These are phyloP conservation scores for Paracoccidioides lutzii DNA, from an alignment of 2,329 filamentous ascomycete genomes.

Conservation along the genomic window DNA sequence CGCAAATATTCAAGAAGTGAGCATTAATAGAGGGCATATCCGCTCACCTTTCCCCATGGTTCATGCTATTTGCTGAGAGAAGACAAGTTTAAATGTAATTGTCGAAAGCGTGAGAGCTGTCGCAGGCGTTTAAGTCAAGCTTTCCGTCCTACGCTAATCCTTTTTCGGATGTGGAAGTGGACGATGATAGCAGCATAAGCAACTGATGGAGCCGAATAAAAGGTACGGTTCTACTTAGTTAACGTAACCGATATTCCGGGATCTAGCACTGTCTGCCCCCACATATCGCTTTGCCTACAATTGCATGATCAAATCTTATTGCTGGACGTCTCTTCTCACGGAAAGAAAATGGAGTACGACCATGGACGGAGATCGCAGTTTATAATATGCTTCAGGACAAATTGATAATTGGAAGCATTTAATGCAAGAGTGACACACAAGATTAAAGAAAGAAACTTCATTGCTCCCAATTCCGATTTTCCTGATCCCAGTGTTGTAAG, in stretches of 20 bases:
- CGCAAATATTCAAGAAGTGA: slow-evolving; percentile 3
- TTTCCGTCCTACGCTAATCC: not conserved
- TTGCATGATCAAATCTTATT: no score
- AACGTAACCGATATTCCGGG: no score
- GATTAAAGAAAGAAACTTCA: not conserved
- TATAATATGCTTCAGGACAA: not conserved
- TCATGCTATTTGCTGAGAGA: not conserved
- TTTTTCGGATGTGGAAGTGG: not conserved
- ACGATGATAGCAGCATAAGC: not conserved
- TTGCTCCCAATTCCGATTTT: not conserved
- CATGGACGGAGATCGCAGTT: no score
- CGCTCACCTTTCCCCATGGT: slow-evolving; percentile 25
- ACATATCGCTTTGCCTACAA: no score
- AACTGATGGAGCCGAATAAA: not conserved
- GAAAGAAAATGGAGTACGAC: no score
- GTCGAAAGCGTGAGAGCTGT: not conserved
- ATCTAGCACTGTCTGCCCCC: no score
- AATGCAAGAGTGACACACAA: not conserved
- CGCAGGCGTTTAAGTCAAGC: not conserved
- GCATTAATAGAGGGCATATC: slow-evolving; percentile 1
- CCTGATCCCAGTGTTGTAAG: not conserved
- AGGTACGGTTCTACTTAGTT: no score
- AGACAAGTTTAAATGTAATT: not conserved
- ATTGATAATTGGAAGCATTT: not conserved
- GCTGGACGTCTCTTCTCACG: no score